Base-by-base conservation (phyloP, 768 basidiomycete genomes). In the Kwoniella sp. region DNA sequence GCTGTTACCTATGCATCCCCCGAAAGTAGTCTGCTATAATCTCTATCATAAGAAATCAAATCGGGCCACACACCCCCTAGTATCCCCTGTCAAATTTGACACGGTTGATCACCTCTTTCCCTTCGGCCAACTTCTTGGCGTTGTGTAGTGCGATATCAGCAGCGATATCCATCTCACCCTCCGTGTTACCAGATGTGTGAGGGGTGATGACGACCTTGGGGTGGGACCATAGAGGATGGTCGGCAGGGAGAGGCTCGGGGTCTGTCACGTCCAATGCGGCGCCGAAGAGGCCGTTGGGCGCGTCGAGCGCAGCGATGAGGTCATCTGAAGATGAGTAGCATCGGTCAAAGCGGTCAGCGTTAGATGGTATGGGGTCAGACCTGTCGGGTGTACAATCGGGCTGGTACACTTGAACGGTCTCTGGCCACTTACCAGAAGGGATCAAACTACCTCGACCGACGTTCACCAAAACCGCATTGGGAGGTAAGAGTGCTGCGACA, bases 161-260 rank as follows among this genome's bases (percentile, higher is more conserved):
- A 10, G 74, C 69, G 15, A 72, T 59, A 12, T 70, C 69, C 46
- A 70, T 62, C 62, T 80, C 79, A 22, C 59, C 56, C 51, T 71
- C 73, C 1, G 77, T 69, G 27, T 75, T 65, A 4, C 79, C 79
- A 3, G 67, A 64, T 5, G 77, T 70, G 61, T 82, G 81, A 2
- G 81, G 81, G 1, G 81, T 82, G 59, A 82, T 67, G 55, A 82
- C 76, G 24, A 69, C 58, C 56, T 77, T 76, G 0, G 76, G 75
- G 53, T 80, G 79, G 1, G 76, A 66, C 68, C 60, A 82, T n/a
- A 82, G 70, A 2, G 76, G 70, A 64, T 81, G 79, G 22, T 65
- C 49, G 7, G 55, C 22, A 0, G 80, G 77, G 4, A 82, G 74
- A 0, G 82, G 82, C 64, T 82, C 82, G 13, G 82, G 81, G 30